These are phyloP conservation scores for Zelonia costaricensis DNA, from an alignment of 208 protist species.

Conservation along the genomic window DNA sequence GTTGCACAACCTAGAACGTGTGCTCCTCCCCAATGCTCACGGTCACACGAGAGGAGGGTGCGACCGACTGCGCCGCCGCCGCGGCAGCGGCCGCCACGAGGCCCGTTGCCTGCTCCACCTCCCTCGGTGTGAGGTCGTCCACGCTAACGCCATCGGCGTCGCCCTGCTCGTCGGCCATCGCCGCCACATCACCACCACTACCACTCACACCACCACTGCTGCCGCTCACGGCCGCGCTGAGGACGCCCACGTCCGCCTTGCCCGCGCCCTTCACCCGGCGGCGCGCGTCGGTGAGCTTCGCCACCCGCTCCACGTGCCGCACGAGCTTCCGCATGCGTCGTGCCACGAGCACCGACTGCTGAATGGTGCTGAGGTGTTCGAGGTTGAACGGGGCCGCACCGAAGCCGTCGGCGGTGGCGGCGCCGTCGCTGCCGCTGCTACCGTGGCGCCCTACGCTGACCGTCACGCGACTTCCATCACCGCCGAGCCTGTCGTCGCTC, in stretches of 20 bases:
- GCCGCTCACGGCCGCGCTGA: neutral
- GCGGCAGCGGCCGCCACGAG: slow-evolving; percentile 12
- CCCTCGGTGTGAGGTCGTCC: neutral
- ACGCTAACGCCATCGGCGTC: neutral
- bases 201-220: neutral
- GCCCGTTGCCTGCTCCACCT: neutral
- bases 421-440: neutral
- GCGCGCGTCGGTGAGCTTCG: slow-evolving; percentile 56
- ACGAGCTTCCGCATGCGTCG: slow-evolving; percentile 85
- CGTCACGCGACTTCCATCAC: slow-evolving; percentile 8
- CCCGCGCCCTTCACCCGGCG: slow-evolving; percentile 31
- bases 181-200: no score
- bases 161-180: neutral
- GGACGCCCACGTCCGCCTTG: no score
- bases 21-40: slow-evolving; percentile 28
- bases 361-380: slow-evolving; percentile 45
- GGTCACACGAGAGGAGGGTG: slow-evolving; percentile 2
- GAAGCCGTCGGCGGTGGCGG: neutral
- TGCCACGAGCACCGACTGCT: slow-evolving; percentile 80
- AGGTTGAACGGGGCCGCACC: slow-evolving; percentile 8
- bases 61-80: slow-evolving; percentile 14
- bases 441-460: slow-evolving; percentile 17
- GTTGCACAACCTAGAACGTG: slow-evolving; percentile 21
- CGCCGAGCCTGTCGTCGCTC: no score
- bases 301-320: slow-evolving; percentile 68